Evolutionary conservation across 257 asterid genomes (phyloP), one percentile per base, ranked within the genome.

Genomic region (Solanum medicagineum): DNA sequence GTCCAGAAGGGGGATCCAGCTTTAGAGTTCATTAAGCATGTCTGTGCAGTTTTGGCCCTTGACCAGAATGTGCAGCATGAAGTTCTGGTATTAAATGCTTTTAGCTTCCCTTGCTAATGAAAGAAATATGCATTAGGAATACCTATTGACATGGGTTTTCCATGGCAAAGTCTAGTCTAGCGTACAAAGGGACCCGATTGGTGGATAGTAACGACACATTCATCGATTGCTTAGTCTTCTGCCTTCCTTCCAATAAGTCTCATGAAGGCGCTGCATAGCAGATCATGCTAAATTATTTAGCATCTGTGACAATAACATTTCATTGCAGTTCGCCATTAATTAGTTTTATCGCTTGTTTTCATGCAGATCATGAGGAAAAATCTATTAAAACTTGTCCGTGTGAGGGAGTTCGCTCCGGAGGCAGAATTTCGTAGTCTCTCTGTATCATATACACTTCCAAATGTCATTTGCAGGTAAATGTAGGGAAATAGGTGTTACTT

Each of bases 61-160:
- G 99, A 96, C 91, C 93, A 92, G 88, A 93, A 90, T 81, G 98
- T 96, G 89, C 97, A 95, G 92, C 97, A 96, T 90, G 98, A 96
- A 90, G 94, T 96, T 86, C 93, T 96, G 97, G 99, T 96, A 96
- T 87, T 74, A 88, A 87, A 85, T 70, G 47, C 53, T 83, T 70
- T 47, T 6, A 77, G 63, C 45, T 51, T 49, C 32, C 60, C 60
- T 47, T 75, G 12, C 44, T 49, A 74, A 47, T 47, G 59, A 49
- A 75, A 19, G 11, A 49, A 77, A 26, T 51, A 77, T 77, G 83
- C 22, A 51, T 29, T 26, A 51, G 63, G 51, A 53, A 51, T 15
- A 77, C 26, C 60, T 77, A 77, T 26, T 8, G 75, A 66, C 75
- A 68, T 65, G 20, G 44, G 16, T 65, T 63, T 63, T 65, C 32